Percentiles rank a stretch among this genome's conserved stretches.
These are phyloP conservation scores for Cicer bijugum DNA, from an alignment of 306 rosid genomes.

Conservation along the genomic window DNA sequence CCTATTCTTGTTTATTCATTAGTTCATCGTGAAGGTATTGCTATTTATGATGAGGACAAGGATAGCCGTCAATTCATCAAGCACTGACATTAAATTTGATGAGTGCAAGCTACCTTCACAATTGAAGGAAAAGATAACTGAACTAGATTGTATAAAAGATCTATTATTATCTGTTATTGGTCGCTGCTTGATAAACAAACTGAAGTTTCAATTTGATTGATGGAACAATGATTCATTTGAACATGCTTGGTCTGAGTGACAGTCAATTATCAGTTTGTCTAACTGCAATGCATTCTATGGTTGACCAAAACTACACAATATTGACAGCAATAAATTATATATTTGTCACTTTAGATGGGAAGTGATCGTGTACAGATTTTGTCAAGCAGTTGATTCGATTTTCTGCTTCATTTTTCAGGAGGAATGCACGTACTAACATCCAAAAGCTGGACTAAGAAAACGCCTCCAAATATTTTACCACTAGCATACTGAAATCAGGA, in stretches of 20 bases:
- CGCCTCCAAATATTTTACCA: slow-evolving; percentile 28
- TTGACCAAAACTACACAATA: slow-evolving; percentile 2
- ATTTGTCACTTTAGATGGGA: background rate
- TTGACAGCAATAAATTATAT: background rate
- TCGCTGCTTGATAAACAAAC: slow-evolving; percentile 10
- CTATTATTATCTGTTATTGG: background rate
- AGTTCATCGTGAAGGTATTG: background rate
- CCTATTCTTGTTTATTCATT: slow-evolving; percentile 15
- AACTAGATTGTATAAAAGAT: slow-evolving; percentile 11
- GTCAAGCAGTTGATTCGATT: slow-evolving; percentile 38
- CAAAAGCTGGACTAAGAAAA: slow-evolving; percentile 38
- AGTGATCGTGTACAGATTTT: background rate
- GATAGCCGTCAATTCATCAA: background rate
- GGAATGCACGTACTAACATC: slow-evolving; percentile 42
- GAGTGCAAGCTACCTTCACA: background rate
- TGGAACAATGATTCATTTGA: background rate
- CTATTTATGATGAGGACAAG: background rate
- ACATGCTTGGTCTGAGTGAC: background rate
- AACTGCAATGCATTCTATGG: background rate
- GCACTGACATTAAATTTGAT: slow-evolving; percentile 6
- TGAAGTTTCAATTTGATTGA: slow-evolving; percentile 8
- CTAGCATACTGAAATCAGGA: slow-evolving; percentile 41
- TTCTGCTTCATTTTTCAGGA: slow-evolving; percentile 54
- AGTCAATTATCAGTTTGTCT: slow-evolving; percentile 11
- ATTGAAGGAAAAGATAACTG: background rate